Base-by-base conservation (phyloP, 306 rosid genomes). In the Boehmeria nivea region DNA sequence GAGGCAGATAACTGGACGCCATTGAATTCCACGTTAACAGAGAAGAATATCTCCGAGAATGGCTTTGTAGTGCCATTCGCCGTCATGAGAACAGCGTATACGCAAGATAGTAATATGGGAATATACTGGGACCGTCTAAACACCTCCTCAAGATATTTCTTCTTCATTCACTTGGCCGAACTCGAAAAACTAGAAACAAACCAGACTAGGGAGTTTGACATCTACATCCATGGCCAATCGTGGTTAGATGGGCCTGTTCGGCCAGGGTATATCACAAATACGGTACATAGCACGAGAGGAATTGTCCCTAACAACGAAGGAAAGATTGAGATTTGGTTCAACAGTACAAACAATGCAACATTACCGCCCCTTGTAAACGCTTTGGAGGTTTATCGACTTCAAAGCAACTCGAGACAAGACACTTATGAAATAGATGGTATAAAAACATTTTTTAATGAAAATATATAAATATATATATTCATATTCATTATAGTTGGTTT, bases 281-380 rank as follows among this genome's bases (percentile, higher is more conserved):
- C 45, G 12, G 10, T 40, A 3, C n/a, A 40, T 11, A 40, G 45
- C 45, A 40, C 45, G 6, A 40, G 12, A 10, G 45, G 45, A 40
- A 10, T n/a, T 4, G 4, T 40, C 15, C 45, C 45, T 5, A 11
- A 40, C 17, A 4, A 12, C 15, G 53, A 42, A 4, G 62, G 66
- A 51, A 39, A 17, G 12, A 25, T 25, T 2, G 16, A 13, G 0
- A 18, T 72, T 34, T 66, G 64, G 6, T 7, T 82, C 18, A 6
- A 28, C 37, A 46, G 42, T 25, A 43, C 57, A 14, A 36, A 51
- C 14, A 59, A 46, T n/a, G 76, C 83, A 3, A 70, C 77, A 0
- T 83, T 18, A 23, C 79, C 86, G 17, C 85, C 89, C 3, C 77
- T 83, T 23, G 66, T 83, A 38, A 83, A 83, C 46, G 89, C 77